Percentiles rank a stretch among this genome's conserved stretches.
These are phyloP conservation scores for Heterobasidion irregulare DNA, from an alignment of 1,284 basidiomycete species.

Conservation along the genomic window DNA sequence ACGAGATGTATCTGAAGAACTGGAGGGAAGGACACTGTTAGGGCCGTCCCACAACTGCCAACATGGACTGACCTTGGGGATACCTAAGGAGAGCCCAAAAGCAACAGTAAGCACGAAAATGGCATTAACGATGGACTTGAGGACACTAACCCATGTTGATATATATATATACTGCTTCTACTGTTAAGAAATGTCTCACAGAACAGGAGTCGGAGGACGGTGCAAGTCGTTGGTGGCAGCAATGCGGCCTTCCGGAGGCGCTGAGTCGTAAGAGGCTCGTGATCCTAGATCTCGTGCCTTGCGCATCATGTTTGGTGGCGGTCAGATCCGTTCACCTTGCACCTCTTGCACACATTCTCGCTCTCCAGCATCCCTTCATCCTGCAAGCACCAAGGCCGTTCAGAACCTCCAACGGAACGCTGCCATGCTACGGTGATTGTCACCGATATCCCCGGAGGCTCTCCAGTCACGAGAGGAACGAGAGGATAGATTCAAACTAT, in stretches of 20 bases:
- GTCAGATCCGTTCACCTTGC: neutral
- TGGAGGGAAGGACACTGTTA: slow-evolving; percentile 17
- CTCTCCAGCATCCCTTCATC: too few species aligned
- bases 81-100: slow-evolving; percentile 10
- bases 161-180: neutral
- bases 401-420: too few species aligned
- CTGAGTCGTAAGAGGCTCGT: too few species aligned
- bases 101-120: neutral
- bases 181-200: neutral
- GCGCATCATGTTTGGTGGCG: neutral
- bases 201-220: neutral
- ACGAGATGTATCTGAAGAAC: slow-evolving; percentile 86
- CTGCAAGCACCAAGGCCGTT: too few species aligned
- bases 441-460: too few species aligned
- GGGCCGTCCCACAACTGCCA: neutral
- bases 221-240: neutral
- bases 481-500: too few species aligned
- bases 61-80: slow-evolving; percentile 15
- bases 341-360: neutral
- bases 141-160: slow-evolving; percentile 12
- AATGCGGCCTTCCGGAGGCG: too few species aligned
- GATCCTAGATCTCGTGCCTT: too few species aligned
- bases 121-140: neutral
- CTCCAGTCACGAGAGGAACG: too few species aligned
- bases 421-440: too few species aligned